Evolutionary conservation across 2,329 filamentous ascomycete genomes (phyloP), one percentile per base, ranked within the genome.

Genomic region (Dichotomopilus funicola): DNA sequence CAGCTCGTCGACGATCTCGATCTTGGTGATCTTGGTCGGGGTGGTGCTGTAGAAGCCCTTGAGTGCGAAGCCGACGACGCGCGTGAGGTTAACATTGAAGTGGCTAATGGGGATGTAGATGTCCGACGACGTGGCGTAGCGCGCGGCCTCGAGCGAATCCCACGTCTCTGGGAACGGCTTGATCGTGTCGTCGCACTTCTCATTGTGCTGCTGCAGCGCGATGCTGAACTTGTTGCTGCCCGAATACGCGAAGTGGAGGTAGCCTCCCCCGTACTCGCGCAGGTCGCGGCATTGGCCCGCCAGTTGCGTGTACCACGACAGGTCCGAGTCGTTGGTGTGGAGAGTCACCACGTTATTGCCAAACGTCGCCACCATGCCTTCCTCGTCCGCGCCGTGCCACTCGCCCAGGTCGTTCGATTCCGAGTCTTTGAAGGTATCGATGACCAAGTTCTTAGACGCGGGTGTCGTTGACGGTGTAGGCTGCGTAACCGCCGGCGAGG

Each of bases 21-120:
- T 75, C 54, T 74, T 76, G 51, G 76, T 76, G 47, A 88, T 70
- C 4, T 70, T 65, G 2, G 78, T 79, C 4, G 80, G 62, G 8
- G 78, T 73, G 0, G 67, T 66, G 2, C 74, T 78, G 68, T 82
- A 86, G 68, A 87, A 87, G 1, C 83, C 84, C 67, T 83, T 80
- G 56, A 88, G 75, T 0, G 81, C 79, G 47, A 88, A 71, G 3
- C 83, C 83, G 31, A 85, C 73, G 3, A 75, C 72, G 4, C 79
- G 75, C 10, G 70, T 73, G 3, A 79, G 74, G 63, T 86, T 73
- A 62, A 88, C 77, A 61, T 78, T 75, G 72, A 88, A 88, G 69
- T 88, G 85, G 45, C 72, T 77, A 36, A 88, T 72, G 1, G 85
- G 85, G 48, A 88, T 79, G 69, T 86, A 88, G 58, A 88, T 82